Conservation (phyloP, 148 eudicot genomes). For the Amaranthus palmeri region DNA sequence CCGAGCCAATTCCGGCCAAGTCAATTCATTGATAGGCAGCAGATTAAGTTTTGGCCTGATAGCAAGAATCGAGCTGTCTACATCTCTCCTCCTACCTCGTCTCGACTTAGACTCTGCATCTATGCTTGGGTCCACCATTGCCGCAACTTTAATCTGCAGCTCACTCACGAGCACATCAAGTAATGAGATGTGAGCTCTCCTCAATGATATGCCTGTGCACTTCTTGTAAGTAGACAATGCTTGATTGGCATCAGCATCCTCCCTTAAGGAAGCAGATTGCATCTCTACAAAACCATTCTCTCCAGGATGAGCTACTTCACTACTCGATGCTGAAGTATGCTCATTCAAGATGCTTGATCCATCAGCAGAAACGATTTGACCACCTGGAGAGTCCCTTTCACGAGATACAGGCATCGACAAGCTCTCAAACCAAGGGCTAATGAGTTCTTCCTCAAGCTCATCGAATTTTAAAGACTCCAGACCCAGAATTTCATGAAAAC, state of each 20-base stretch:
- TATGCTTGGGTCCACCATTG: conserved; percentile 46
- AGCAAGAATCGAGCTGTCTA: conserved; percentile 36
- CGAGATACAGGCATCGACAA: conserved; percentile 19
- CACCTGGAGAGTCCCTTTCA: conserved; percentile 22
- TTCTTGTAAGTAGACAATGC: conserved; percentile 27
- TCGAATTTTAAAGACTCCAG: conserved; percentile 34
- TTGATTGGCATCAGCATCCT: conserved; percentile 26
- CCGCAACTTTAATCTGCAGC: conserved; percentile 53
- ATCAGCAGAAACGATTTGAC: conserved; percentile 21
- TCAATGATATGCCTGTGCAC: conserved; percentile 34
- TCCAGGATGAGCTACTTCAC: conserved; percentile 29
- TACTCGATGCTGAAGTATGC: conserved; percentile 31
- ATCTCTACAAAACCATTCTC: conserved; percentile 30
- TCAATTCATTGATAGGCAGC: conserved; percentile 59
- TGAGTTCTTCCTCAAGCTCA: conserved; percentile 55
- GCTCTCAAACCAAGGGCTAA: conserved; percentile 40
- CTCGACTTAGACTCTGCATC: conserved; percentile 54
- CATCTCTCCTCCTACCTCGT: conserved; percentile 56
- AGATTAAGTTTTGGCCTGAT: conserved; percentile 41
- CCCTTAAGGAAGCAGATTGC: conserved; percentile 27
- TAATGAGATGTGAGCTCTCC: conserved; percentile 38
- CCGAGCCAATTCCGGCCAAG: conserved; percentile 77
- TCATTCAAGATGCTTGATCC: conserved; percentile 26
- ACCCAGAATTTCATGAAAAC: conserved; percentile 45
- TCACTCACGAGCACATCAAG: conserved; percentile 56